Conservation (phyloP, 805 yeast genomes). For the Deakozyma indianensis region DNA sequence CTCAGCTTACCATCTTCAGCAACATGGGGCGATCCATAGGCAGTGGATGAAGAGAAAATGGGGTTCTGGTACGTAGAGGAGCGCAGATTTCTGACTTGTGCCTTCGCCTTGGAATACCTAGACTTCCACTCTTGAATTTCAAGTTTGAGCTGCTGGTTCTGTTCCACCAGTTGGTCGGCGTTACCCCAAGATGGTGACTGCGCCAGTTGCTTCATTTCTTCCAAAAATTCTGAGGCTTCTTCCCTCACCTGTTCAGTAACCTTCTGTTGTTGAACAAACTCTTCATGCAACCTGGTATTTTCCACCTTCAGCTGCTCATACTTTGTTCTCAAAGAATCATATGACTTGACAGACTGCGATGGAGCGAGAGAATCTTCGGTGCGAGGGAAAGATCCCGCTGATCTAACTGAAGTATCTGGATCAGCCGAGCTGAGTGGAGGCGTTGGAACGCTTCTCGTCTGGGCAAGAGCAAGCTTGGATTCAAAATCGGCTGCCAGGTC, state of each 20-base stretch:
- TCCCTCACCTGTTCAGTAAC: slow-evolving; percentile 24
- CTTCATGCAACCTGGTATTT: slow-evolving; percentile 11
- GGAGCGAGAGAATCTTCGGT: neutral
- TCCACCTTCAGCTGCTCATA: slow-evolving; percentile 7
- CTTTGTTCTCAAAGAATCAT: slow-evolving; percentile 2
- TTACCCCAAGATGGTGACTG: slow-evolving; percentile 9
- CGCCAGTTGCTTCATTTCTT: slow-evolving; percentile 25
- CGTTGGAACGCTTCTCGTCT: neutral
- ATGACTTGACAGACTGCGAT: neutral
- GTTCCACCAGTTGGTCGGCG: slow-evolving; percentile 11
- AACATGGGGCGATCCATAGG: neutral
- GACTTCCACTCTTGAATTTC: slow-evolving; percentile 24
- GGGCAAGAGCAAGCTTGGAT: neutral
- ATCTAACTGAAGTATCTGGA: neutral
- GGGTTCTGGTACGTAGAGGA: slow-evolving; percentile 2
- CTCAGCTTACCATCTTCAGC: slow-evolving; percentile 16
- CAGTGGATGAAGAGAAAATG: neutral
- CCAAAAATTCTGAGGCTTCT: slow-evolving; percentile 22
- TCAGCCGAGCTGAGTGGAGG: neutral
- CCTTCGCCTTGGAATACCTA: slow-evolving; percentile 16
- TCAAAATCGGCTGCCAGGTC: neutral
- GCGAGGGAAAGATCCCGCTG: neutral
- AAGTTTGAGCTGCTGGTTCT: slow-evolving; percentile 16
- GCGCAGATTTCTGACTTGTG: slow-evolving; percentile 15
- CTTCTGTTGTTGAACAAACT: slow-evolving; percentile 13